Percentiles rank a stretch among this genome's conserved stretches.
phyloP scores from a whole-genome alignment of 208 protist genomes.

The Acanthamoeba polyphaga region DNA sequence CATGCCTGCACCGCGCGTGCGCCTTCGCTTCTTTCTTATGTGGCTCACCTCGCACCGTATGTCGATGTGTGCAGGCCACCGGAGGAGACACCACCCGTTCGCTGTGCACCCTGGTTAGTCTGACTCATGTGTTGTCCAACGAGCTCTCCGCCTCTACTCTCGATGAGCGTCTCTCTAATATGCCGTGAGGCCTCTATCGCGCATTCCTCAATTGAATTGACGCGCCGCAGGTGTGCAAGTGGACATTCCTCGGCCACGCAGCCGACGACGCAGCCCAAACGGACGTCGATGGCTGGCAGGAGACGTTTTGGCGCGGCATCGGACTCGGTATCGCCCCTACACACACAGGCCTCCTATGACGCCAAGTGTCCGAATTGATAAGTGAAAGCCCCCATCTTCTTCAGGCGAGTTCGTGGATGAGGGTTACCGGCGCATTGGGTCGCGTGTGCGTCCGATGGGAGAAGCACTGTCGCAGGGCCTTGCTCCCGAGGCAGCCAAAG shows the following conservation, averaged over 20 bases:
- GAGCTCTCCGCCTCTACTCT: no score
- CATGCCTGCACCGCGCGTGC: not conserved
- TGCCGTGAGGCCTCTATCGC: not conserved
- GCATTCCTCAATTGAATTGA: not conserved
- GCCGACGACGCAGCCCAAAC: not conserved
- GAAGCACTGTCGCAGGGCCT: not conserved
- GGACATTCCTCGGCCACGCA: constrained; percentile 16
- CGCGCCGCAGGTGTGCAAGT: constrained; percentile 39
- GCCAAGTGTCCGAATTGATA: not conserved
- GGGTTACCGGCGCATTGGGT: not conserved
- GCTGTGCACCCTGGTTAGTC: constrained; percentile 39
- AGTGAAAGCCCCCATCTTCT: no score
- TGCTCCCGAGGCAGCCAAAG: not conserved
- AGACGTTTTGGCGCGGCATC: constrained; percentile 7
- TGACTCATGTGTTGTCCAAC: constrained; percentile 12
- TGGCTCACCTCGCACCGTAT: not conserved
- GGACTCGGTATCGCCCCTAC: not conserved
- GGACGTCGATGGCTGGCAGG: not conserved
- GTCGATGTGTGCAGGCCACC: not conserved
- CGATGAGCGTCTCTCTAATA: no score
- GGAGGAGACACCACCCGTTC: constrained; percentile 19
- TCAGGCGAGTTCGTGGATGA: constrained; percentile 40
- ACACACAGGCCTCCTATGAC: not conserved
- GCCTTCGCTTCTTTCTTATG: not conserved
- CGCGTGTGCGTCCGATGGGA: constrained; percentile 4